These are phyloP conservation scores for Gomphus sp. DNA, from an alignment of 1,284 basidiomycete species.

Conservation along the genomic window DNA sequence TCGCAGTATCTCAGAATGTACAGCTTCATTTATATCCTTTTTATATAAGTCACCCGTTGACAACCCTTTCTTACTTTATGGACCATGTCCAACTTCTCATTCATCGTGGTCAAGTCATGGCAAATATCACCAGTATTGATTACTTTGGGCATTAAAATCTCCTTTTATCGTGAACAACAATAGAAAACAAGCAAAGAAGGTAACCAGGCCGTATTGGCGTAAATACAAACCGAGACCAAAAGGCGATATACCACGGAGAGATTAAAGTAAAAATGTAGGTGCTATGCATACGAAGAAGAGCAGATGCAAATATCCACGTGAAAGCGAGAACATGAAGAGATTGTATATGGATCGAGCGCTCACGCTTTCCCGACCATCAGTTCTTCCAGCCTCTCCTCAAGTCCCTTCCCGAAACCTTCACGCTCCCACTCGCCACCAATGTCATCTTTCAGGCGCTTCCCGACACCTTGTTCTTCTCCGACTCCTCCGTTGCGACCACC, in stretches of 20 bases:
- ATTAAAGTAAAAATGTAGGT: not conserved
- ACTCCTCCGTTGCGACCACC: slow-evolving; percentile 11
- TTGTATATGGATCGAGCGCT: too few relatives aligned
- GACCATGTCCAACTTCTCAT: too few relatives aligned
- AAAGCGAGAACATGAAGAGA: not conserved
- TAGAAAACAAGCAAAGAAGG: not conserved
- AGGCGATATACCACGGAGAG: not conserved
- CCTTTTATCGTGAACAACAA: too few relatives aligned
- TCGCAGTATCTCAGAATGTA: too few relatives aligned
- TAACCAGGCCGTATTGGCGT: not conserved
- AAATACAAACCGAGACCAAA: not conserved
- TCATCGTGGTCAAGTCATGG: too few relatives aligned
- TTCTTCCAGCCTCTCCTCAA: slow-evolving; percentile 71
- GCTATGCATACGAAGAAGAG: not conserved
- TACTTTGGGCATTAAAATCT: too few relatives aligned
- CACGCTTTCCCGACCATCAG: slow-evolving; percentile 22
- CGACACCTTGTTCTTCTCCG: slow-evolving; percentile 8
- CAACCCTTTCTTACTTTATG: too few relatives aligned
- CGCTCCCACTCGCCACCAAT: slow-evolving; percentile 75
- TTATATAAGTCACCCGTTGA: too few relatives aligned
- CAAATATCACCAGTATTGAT: too few relatives aligned
- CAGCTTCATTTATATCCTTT: too few relatives aligned
- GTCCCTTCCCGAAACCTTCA: slow-evolving; percentile 68
- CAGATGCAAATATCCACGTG: not conserved
- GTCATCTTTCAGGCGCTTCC: slow-evolving; percentile 30